Percentiles rank a stretch among this genome's conserved stretches.
phyloP scores from a whole-genome alignment of 768 basidiomycete species.

The Boletales sp. region DNA sequence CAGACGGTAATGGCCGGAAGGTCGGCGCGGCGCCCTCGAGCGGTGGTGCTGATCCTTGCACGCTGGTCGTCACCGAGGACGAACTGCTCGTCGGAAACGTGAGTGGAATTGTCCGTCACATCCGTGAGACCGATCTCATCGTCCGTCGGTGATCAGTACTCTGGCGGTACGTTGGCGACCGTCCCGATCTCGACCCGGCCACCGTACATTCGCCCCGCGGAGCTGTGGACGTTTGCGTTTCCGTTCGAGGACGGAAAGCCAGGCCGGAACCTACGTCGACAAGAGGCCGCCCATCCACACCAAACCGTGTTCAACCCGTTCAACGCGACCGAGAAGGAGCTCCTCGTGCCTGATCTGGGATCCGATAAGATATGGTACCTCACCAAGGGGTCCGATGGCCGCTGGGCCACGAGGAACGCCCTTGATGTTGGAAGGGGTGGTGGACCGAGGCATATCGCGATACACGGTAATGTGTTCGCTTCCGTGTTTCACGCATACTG shows the following conservation, averaged over 20 bases:
- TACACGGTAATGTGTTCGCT: constrained; percentile 45
- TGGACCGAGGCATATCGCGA: constrained; percentile 69
- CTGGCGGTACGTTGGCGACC: constrained; percentile 54
- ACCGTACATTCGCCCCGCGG: constrained; percentile 40
- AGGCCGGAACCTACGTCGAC: constrained; percentile 65
- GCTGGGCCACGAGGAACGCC: constrained; percentile 48
- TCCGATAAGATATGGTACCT: constrained; percentile 64
- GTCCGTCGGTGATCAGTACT: constrained; percentile 47
- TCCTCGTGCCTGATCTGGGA: constrained; percentile 76
- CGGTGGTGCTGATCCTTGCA: constrained; percentile 62
- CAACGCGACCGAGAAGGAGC: constrained; percentile 46
- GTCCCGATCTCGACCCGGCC: constrained; percentile 51
- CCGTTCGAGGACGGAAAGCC: constrained; percentile 41
- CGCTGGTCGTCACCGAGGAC: constrained; percentile 52
- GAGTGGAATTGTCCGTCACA: constrained; percentile 27
- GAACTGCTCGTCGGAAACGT: constrained; percentile 73
- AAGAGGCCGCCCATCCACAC: constrained; percentile 75
- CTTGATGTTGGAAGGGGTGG: constrained; percentile 51
- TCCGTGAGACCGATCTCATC: background rate
- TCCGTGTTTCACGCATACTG: background rate
- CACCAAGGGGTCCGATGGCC: constrained; percentile 38
- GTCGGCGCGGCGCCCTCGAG: constrained; percentile 40
- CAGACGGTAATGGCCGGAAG: constrained; percentile 44
- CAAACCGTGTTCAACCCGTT: constrained; percentile 49
- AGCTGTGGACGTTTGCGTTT: constrained; percentile 34